Evolutionary conservation across 306 rosid species (phyloP), one percentile per base, ranked within the genome.

Genomic region (Cicer yamashitae): DNA sequence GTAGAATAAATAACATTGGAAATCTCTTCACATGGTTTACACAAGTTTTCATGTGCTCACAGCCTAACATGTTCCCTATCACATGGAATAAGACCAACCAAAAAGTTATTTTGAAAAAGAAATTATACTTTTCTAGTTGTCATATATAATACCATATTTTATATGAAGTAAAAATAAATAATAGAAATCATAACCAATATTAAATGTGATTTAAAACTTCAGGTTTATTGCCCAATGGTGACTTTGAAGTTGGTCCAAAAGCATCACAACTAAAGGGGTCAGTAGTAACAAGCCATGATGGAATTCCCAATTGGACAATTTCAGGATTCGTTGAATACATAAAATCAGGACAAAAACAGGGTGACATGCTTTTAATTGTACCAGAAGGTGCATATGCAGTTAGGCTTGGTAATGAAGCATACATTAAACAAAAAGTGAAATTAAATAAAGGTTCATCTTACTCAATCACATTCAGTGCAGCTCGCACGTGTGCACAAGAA

Each of bases 401-500:
- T 2, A 82, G 96, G 82, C 94, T 93, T 0, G 96, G 98, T 7
- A 90, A 93, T 7, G 93, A 93, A 8, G 98, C 98, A 22, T 84
- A 85, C 1, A 82, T 93, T 5, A 90, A 83, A 85, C 98, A 93
- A 6, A 87, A 76, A 15, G 51, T 90, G 15, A 85, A 77, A 70
- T 56, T 87, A 1, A 64, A 1, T 1, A 86, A 82, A 81, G 96
- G 93, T 1, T 5, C 4, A 0, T 82, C 81, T 75, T 90, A 93
- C 73, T 81, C 98, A 9, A 40, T 89, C 14, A 93, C 96, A 0
- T 89, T 93, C 71, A 86, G 85, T n/a, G 94, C 92, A 0, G 93
- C 90, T 4, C 83, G 98, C 10, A 93, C 94, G 0, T 93, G 98
- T 14, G 96, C 93, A 20, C 98, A 93, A 59, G 96, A 90, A 56